phyloP scores from a whole-genome alignment of 768 basidiomycete genomes.

The Cystobasidium onofrii region DNA sequence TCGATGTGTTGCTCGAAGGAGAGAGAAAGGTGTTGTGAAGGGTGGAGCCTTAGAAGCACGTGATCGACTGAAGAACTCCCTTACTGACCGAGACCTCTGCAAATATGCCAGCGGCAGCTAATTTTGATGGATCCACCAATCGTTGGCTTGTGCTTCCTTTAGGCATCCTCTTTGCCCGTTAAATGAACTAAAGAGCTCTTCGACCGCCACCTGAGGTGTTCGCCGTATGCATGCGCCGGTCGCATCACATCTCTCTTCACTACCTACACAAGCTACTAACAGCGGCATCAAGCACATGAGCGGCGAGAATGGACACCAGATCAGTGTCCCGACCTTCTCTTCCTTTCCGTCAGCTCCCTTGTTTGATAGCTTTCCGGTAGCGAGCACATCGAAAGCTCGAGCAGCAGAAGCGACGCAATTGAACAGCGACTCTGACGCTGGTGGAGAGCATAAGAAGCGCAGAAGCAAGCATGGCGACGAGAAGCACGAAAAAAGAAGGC shows the following conservation, averaged over 20 bases:
- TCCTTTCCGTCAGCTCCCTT: conserved; percentile 11
- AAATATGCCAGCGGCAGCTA: no score
- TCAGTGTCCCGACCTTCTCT: conserved; percentile 13
- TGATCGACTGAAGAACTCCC: not conserved
- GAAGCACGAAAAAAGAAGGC: not conserved
- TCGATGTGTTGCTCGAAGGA: not conserved
- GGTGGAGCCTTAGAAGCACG: not conserved
- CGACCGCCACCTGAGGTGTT: no score
- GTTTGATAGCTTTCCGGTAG: conserved; percentile 26
- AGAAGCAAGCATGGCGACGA: not conserved
- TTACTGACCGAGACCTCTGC: no score
- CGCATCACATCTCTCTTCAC: not conserved
- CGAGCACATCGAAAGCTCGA: not conserved
- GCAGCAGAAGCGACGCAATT: not conserved
- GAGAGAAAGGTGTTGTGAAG: no score
- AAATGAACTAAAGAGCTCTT: no score
- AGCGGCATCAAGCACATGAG: not conserved
- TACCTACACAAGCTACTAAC: not conserved
- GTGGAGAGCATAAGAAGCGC: not conserved
- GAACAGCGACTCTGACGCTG: not conserved
- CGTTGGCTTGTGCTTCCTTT: no score
- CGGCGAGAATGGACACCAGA: not conserved
- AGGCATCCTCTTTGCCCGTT: no score
- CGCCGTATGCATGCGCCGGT: no score
- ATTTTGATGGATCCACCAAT: no score